A percentile compares a stretch with the other conserved stretches of the same genome.
phyloP scores from a whole-genome alignment of 148 eudicot genomes.

The Rhododendron molle region DNA sequence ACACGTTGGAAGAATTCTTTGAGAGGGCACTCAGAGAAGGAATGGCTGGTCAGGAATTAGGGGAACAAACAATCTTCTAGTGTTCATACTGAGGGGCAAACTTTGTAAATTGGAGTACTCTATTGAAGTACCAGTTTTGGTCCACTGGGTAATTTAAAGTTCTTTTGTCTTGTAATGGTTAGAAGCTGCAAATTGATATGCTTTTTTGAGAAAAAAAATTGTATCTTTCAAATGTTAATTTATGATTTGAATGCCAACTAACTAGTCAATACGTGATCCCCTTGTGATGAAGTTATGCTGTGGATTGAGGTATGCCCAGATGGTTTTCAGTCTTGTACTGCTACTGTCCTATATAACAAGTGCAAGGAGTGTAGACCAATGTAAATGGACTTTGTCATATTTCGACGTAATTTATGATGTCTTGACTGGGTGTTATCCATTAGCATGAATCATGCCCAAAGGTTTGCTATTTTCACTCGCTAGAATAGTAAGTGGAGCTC shows the following conservation, averaged over 20 bases:
- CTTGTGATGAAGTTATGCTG: not conserved
- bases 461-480: not conserved
- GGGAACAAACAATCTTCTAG: constrained; percentile 74
- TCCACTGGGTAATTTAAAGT: not conserved
- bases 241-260: not conserved
- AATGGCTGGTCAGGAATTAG: constrained; percentile 91
- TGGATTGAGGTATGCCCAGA: not conserved
- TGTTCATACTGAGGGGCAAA: not conserved
- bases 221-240: not conserved
- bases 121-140: constrained; percentile 12
- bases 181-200: constrained; percentile 10
- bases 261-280: not conserved
- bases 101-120: constrained; percentile 7
- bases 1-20: constrained; percentile 88
- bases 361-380: not conserved
- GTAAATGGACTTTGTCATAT: not conserved
- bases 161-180: constrained; percentile 9
- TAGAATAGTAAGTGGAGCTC: not conserved
- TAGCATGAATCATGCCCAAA: not conserved
- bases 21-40: constrained; percentile 73
- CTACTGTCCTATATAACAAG: not conserved
- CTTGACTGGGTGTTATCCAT: not conserved
- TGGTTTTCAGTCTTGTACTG: not conserved
- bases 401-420: not conserved
- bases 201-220: not conserved